Percentiles rank a stretch among this genome's conserved stretches.
These are phyloP conservation scores for Spinellus fusiger DNA, from an alignment of 192 early-diverging fungal genomes.

Conservation along the genomic window DNA sequence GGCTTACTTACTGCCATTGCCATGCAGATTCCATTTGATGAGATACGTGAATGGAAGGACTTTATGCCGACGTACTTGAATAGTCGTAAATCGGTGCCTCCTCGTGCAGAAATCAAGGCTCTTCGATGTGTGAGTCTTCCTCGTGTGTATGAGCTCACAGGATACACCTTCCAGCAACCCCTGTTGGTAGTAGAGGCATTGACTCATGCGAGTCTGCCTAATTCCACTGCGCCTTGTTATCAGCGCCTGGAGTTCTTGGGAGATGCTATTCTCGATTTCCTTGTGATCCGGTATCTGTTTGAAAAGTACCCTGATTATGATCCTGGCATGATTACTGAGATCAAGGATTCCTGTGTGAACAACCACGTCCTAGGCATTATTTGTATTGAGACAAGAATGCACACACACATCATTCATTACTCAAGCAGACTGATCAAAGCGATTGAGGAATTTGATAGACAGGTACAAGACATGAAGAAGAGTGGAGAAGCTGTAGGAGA, in stretches of 20 bases:
- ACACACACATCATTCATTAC: constrained; percentile 60
- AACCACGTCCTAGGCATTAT: constrained; percentile 79
- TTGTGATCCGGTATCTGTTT: constrained; percentile 70
- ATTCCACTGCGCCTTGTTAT: constrained; percentile 60
- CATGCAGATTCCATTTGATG: constrained; percentile 50
- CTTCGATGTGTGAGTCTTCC: constrained; percentile 17
- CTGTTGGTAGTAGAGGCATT: constrained; percentile 70
- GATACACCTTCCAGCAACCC: constrained; percentile 67
- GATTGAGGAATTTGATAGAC: constrained; percentile 48
- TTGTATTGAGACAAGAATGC: constrained; percentile 57
- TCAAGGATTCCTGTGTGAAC: constrained; percentile 83
- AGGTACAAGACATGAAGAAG: constrained; percentile 39
- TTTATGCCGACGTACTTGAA: constrained; percentile 30
- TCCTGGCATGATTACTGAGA: constrained; percentile 75
- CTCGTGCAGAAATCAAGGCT: constrained; percentile 16
- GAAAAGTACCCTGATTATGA: constrained; percentile 54
- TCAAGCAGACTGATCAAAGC: constrained; percentile 47
- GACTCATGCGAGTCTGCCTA: constrained; percentile 72
- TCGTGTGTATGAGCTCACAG: constrained; percentile 34
- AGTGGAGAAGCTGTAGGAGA: constrained; percentile 40
- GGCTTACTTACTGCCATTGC: constrained; percentile 51
- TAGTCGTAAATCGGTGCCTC: constrained; percentile 15
- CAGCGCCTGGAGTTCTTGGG: constrained; percentile 91
- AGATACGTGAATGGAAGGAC: constrained; percentile 44
- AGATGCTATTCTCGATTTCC: constrained; percentile 75